Base-by-base conservation (phyloP, 257 asterid species). In the Apocynum venetum region DNA sequence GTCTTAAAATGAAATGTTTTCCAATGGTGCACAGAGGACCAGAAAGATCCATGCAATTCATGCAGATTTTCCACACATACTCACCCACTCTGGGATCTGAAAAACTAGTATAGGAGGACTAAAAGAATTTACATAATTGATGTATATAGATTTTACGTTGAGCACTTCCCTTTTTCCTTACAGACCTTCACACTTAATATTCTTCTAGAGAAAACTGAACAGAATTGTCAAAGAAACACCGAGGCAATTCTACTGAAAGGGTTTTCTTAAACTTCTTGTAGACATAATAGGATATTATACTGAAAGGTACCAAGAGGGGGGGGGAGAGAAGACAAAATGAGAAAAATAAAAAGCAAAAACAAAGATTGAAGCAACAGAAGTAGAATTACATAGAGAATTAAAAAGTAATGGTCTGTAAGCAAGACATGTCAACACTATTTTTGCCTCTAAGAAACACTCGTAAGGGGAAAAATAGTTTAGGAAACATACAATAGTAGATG, bases 401-500 rank as follows among this genome's bases (percentile, higher is more conserved):
- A 10, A 73, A 36, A n/a, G 55, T 14, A 47, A 71, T 44, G 3
- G 20, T 71, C 41, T 7, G 8, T 15, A 38, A 9, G 74, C 76
- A 73, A 48, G 70, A 53, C 44, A 56, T 35, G 53, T 40, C n/a
- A 71, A 15, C 25, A 46, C 44, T 15, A 17, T 48, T 6, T 75
- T 80, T 41, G 6, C 60, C 14, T 68, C 53, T 64, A 13, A 63
- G 20, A 38, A 57, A 46, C 53, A 64, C 68, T n/a, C 66, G 72
- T 53, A 79, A 35, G 76, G 77, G 73, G 71, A 77, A 74, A 76
- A 69, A 83, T 71, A 57, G 36, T 19, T 56, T 71, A 84, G 80
- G 66, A 79, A 53, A 73, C 70, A 43, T 75, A 80, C 83, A 48
- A 63, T 66, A 25, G 73, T 90, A 61, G 99, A 84, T 79, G 88